A percentile compares a stretch with the other conserved stretches of the same genome.
phyloP scores from a whole-genome alignment of 768 basidiomycete genomes.

The Cyathus striatus region DNA sequence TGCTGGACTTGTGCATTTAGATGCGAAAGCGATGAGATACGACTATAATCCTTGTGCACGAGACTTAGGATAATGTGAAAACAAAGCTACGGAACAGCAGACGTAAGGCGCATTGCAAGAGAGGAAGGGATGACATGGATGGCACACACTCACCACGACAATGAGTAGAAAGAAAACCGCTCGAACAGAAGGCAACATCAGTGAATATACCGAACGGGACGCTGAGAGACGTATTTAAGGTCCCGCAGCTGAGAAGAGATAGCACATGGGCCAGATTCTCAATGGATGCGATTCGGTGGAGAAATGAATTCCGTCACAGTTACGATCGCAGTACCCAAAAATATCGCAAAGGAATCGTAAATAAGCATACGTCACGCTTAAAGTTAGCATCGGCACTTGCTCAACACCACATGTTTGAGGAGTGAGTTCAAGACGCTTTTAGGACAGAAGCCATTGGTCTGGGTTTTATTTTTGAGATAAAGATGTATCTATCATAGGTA shows the following conservation, averaged over 20 bases:
- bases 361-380: too few relatives aligned
- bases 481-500: too few relatives aligned
- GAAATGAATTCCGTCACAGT: too few relatives aligned
- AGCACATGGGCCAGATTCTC: not conserved
- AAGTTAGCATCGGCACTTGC: too few relatives aligned
- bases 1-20: constrained; percentile 27
- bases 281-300: not conserved
- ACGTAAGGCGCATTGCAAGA: too few relatives aligned
- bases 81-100: constrained; percentile 35
- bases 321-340: too few relatives aligned
- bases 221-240: constrained; percentile 3
- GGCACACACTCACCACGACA: constrained; percentile 35
- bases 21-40: constrained; percentile 35
- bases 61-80: constrained; percentile 53
- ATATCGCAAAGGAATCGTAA: too few relatives aligned
- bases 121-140: too few relatives aligned
- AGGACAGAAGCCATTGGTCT: too few relatives aligned
- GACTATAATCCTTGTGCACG: constrained; percentile 43
- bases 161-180: constrained; percentile 45
- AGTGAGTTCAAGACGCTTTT: too few relatives aligned
- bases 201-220: constrained; percentile 1
- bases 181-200: constrained; percentile 49
- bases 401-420: too few relatives aligned
- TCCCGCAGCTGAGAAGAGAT: not conserved
- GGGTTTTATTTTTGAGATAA: too few relatives aligned